A percentile compares a stretch with the other conserved stretches of the same genome.
These are phyloP conservation scores for Kodamaea sp. DNA, from an alignment of 1,139 yeast genomes.

Conservation along the genomic window DNA sequence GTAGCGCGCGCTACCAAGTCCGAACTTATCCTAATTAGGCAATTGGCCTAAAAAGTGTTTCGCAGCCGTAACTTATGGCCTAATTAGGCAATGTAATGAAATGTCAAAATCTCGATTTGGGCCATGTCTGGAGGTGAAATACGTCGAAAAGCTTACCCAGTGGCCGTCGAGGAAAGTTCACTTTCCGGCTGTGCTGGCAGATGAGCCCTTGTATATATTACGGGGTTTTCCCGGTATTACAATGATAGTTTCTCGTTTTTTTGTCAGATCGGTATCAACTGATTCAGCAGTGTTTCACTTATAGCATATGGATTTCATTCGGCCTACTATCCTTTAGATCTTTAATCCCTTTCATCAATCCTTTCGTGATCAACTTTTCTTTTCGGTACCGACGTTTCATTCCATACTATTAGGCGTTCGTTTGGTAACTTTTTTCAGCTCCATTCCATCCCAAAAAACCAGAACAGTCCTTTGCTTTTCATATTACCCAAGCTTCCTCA, in stretches of 20 bases:
- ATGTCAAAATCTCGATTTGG: constrained; percentile 6
- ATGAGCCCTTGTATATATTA: background rate
- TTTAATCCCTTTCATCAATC: background rate
- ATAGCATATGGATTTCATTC: background rate
- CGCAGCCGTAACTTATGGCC: constrained; percentile 14
- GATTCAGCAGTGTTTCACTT: too few relatives aligned
- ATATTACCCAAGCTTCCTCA: too few relatives aligned
- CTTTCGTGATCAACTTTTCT: background rate
- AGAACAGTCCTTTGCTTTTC: too few relatives aligned
- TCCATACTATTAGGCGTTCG: too few relatives aligned
- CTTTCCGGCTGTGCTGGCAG: too few relatives aligned
- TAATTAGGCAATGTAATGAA: constrained; percentile 21
- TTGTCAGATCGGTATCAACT: too few relatives aligned
- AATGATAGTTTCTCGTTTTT: too few relatives aligned
- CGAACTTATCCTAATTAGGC: constrained; percentile 20
- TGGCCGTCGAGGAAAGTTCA: too few relatives aligned
- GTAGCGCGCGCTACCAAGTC: background rate
- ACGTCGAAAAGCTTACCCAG: background rate
- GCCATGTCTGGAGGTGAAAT: constrained; percentile 3
- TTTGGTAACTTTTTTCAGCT: too few relatives aligned
- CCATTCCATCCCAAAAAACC: too few relatives aligned
- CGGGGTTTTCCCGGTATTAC: background rate
- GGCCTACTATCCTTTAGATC: background rate
- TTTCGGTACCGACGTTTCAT: background rate
- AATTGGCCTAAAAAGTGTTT: constrained; percentile 10